A percentile compares a stretch with the other conserved stretches of the same genome.
Evolutionary conservation across 2,329 filamentous ascomycete genomes (phyloP).

Genomic region (Orbilia brochopaga): DNA sequence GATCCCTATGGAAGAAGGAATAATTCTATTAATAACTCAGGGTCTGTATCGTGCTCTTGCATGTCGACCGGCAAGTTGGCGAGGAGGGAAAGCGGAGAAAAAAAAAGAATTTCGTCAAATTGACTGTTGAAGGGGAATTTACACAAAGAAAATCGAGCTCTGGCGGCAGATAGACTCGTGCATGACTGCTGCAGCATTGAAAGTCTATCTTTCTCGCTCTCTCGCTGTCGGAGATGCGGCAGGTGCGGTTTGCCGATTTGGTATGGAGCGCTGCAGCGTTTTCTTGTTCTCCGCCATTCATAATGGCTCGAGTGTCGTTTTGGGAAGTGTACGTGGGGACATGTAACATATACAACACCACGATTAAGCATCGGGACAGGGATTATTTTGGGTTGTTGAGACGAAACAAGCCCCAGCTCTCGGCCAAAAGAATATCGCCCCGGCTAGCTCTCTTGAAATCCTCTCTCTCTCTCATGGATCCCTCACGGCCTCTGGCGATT

Average conservation of each 20-base stretch:
- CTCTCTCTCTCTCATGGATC: background rate
- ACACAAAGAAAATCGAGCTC: background rate
- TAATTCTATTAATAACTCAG: conserved; percentile 30
- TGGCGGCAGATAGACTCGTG: background rate
- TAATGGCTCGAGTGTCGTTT: conserved; percentile 38
- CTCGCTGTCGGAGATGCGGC: conserved; percentile 2
- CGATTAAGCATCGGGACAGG: conserved; percentile 47
- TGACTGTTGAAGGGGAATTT: background rate
- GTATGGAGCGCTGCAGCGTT: conserved; percentile 4
- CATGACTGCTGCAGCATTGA: background rate
- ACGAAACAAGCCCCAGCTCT: conserved; percentile 29
- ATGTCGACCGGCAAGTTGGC: background rate
- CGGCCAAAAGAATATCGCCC: conserved; percentile 31
- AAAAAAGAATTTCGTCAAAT: background rate
- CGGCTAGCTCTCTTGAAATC: conserved; percentile 7
- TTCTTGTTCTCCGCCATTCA: conserved; percentile 28
- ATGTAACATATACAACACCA: conserved; percentile 49
- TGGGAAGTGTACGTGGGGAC: conserved; percentile 34
- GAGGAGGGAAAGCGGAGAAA: background rate
- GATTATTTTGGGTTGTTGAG: conserved; percentile 51
- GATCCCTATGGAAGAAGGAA: conserved; percentile 21
- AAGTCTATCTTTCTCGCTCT: background rate
- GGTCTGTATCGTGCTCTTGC: background rate
- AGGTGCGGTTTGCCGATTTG: conserved; percentile 14
- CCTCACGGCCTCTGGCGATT: background rate